These are phyloP conservation scores for Suillus weaverae DNA, from an alignment of 768 basidiomycete genomes.

Conservation along the genomic window DNA sequence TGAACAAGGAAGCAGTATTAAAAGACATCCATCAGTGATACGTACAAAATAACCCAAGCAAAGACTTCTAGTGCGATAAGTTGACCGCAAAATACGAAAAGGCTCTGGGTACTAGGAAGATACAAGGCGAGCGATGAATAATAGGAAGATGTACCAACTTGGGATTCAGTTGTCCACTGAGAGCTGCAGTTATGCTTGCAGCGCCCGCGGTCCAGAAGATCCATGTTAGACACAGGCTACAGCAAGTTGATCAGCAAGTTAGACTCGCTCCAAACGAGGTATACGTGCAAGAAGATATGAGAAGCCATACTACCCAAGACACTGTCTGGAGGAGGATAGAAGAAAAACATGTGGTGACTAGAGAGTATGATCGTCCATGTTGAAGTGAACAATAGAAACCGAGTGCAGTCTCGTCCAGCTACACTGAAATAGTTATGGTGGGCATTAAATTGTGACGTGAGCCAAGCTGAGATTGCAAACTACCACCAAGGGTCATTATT, in stretches of 20 bases:
- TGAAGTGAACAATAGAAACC: conserved; percentile 67
- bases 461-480: conserved; percentile 74
- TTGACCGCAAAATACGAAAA: conserved; percentile 68
- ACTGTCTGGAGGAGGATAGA: conserved; percentile 49
- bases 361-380: conserved; percentile 67
- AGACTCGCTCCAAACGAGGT: conserved; percentile 2
- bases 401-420: conserved; percentile 59
- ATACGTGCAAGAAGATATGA: conserved; percentile 62
- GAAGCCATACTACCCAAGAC: conserved; percentile 59
- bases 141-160: conserved; percentile 36
- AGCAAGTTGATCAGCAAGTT: background rate
- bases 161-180: conserved; percentile 75
- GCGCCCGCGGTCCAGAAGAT: conserved; percentile 76
- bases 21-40: conserved; percentile 7
- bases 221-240: conserved; percentile 71
- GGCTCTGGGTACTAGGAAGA: conserved; percentile 36
- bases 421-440: conserved; percentile 50
- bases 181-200: conserved; percentile 62
- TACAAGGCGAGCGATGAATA: background rate
- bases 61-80: conserved; percentile 75
- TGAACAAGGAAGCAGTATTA: background rate
- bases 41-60: conserved; percentile 74
- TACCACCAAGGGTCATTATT: conserved; percentile 23
- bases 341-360: conserved; percentile 52
- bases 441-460: conserved; percentile 59